Base-by-base conservation (phyloP, 257 asterid species). In the Solanum sitiens region DNA sequence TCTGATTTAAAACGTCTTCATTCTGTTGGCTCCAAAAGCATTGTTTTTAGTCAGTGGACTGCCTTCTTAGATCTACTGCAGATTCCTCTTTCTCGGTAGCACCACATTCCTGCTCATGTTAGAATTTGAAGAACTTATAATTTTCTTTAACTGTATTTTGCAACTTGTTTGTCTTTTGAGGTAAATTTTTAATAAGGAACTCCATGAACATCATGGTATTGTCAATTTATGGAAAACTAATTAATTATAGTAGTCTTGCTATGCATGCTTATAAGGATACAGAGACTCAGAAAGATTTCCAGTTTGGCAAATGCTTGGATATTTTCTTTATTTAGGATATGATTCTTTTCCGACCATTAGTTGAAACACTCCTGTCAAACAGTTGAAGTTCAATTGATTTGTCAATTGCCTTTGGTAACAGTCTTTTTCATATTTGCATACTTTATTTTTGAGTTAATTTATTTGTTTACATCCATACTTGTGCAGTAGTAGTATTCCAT, bases 11-110 rank as follows among this genome's bases (percentile, higher is more conserved):
- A 90, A 92, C 72, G 75, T 89, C 90, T 93, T 71, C 93, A 83
- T 74, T 75, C 91, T 12, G 88, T 42, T 53, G 94, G 96, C 87
- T 92, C 99, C 87, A 97, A 97, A 91, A 97, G 99, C 90, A 95
- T 97, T 47, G 94, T 97, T 87, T 95, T 97, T 92, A 97, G 99
- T 90, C 99, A 97, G 90, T 97, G 99, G 99, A 95, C 99, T 88
- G 98, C 98, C 86, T 97, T 97, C 90, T 89, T 95, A 91, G 99
- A 97, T 91, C 94, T 97, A 44, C 56, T 97, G 93, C 97, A 97
- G 93, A 93, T 97, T 94, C 97, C 98, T 91, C 96, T 96, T 79
- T 91, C 97, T 83, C 91, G 98, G 99, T 96, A 91, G 76, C 33
- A 53, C 44, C 50, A 39, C 83, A 23, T 42, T 75, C 37, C 44